phyloP scores from a whole-genome alignment of 164 flowering plant species.

The Platanus orientalis region DNA sequence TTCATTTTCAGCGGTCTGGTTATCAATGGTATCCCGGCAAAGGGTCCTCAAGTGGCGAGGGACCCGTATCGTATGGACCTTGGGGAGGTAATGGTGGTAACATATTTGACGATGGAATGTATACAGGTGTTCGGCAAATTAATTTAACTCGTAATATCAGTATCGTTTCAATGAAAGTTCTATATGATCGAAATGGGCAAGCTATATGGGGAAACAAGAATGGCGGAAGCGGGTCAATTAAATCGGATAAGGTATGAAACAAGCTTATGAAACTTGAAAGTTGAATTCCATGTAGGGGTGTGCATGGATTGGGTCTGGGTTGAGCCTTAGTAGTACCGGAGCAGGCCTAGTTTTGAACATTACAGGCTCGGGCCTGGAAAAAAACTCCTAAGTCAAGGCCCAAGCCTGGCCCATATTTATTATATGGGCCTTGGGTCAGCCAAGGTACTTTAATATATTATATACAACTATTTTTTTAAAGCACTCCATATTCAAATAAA shows the following conservation, averaged over 20 bases:
- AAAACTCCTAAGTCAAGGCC: no score
- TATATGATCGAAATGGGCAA: conserved; percentile 53
- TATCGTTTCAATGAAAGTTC: conserved; percentile 53
- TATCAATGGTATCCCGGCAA: conserved; percentile 12
- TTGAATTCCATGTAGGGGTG: no score
- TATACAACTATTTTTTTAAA: no score
- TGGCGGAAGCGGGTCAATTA: conserved; percentile 65
- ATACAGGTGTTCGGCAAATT: conserved; percentile 64
- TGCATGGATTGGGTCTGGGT: no score
- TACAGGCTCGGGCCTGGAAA: no score
- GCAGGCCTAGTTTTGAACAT: no score
- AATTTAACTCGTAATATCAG: conserved; percentile 51
- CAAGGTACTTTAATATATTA: no score
- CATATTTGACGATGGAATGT: conserved; percentile 63
- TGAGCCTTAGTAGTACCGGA: no score
- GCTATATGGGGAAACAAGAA: conserved; percentile 65
- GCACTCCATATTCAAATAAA: no score
- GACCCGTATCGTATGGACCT: conserved; percentile 55
- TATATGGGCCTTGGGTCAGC: no score
- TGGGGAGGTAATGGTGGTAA: conserved; percentile 85
- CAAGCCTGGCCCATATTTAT: no score
- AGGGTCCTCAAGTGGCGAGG: conserved; percentile 22
- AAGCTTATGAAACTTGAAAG: no score
- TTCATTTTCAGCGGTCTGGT: not conserved
- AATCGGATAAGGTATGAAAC: conserved; percentile 47